phyloP scores from a whole-genome alignment of 1,284 basidiomycete species.

The Cryptococcus amylolentus region DNA sequence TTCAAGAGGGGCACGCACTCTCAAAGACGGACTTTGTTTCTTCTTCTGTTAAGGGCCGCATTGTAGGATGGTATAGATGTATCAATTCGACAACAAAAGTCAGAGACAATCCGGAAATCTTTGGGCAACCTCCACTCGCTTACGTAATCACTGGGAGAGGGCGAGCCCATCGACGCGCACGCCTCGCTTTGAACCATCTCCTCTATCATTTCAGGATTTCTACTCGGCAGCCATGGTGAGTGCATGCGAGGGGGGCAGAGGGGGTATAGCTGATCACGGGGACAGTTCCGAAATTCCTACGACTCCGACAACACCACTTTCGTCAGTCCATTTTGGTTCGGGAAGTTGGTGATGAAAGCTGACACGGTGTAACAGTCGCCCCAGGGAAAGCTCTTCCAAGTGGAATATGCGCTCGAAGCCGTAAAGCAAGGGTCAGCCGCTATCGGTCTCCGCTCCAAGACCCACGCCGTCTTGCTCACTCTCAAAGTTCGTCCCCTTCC shows the following conservation, averaged over 20 bases:
- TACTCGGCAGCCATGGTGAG: not conserved
- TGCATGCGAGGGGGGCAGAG: not conserved
- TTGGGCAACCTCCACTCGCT: conserved; percentile 9
- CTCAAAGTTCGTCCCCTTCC: conserved; percentile 63
- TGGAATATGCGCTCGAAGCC: conserved; percentile 98
- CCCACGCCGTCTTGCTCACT: conserved; percentile 88
- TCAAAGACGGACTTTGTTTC: conserved; percentile 53
- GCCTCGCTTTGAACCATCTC: not conserved
- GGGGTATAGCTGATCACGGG: conserved; percentile 3
- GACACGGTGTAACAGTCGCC: conserved; percentile 31
- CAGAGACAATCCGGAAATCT: conserved; percentile 1
- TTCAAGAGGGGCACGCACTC: conserved; percentile 34
- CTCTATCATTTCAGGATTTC: not conserved
- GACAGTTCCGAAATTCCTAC: conserved; percentile 87
- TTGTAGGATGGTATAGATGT: not conserved
- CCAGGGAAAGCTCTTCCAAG: conserved; percentile 61
- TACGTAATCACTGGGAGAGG: not conserved
- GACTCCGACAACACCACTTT: conserved; percentile 96
- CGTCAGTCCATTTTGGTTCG: conserved; percentile 30
- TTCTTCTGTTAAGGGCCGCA: conserved; percentile 49
- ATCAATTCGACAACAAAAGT: not conserved
- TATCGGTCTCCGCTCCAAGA: conserved; percentile 91
- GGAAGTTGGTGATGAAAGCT: not conserved
- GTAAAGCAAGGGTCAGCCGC: conserved; percentile 99
- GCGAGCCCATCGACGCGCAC: not conserved